phyloP scores from a whole-genome alignment of 306 rosid species.

The Vigna nakashimae region DNA sequence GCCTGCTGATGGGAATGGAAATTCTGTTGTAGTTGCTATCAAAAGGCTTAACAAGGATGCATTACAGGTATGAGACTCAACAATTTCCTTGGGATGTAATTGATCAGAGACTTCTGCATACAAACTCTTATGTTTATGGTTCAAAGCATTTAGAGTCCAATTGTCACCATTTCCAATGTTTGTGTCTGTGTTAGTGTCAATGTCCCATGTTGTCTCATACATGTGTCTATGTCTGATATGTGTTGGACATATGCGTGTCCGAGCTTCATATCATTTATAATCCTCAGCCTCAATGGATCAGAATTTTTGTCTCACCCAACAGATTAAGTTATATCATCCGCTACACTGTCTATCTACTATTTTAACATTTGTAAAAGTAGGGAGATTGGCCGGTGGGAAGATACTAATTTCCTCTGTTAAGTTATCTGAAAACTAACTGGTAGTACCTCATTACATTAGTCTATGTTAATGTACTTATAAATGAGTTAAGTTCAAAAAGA shows the following conservation, averaged over 20 bases:
- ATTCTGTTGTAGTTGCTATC: slow-evolving; percentile 66
- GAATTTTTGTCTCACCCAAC: neutral
- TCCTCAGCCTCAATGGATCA: neutral
- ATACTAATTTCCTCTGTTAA: neutral
- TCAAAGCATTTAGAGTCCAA: neutral
- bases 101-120: slow-evolving; percentile 5
- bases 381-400: neutral
- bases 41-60: slow-evolving; percentile 78
- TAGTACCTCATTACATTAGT: neutral
- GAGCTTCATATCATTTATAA: neutral
- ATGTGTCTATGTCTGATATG: too few relatives aligned
- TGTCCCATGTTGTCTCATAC: too few relatives aligned
- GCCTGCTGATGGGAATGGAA: slow-evolving; percentile 64
- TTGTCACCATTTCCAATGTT: neutral
- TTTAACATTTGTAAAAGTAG: neutral
- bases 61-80: slow-evolving; percentile 65
- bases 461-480: neutral
- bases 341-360: neutral
- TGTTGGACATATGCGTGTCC: too few relatives aligned
- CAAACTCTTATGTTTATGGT: slow-evolving; percentile 7
- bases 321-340: neutral
- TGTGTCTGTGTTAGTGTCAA: too few relatives aligned
- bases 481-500: neutral
- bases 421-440: neutral
- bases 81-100: slow-evolving; percentile 11